Base-by-base conservation (phyloP, 371 early-diverging fungal genomes). In the Rhizopus stolonifer region DNA sequence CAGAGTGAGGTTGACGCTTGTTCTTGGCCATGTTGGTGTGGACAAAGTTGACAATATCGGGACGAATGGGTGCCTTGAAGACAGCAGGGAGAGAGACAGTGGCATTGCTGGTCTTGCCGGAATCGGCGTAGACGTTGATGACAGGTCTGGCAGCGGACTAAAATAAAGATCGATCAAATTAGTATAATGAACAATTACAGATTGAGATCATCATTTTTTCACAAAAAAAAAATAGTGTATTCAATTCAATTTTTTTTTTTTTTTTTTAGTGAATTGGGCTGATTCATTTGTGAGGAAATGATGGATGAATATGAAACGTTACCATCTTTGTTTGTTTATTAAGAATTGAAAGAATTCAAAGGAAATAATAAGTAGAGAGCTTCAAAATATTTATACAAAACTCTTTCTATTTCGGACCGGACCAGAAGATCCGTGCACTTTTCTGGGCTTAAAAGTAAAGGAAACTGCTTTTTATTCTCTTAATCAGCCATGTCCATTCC, bases 1-100 rank as follows among this genome's bases (percentile, higher is more conserved):
- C 99, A 61, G 99, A 89, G 83, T 99, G 99, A 57, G 99, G 89
- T 86, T 99, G 99, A 75, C 99, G 94, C 81, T 88, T 92, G 93
- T 99, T 99, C 92, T 97, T 96, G 86, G 89, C 90, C 80, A 99
- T 88, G 86, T 92, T 91, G 79, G 93, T 95, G 90, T 98, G 95
- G 65, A 96, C 97, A 69, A 89, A 87, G 81, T 89, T 83, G 60
- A 99, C 96, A 62, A 99, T 87, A 72, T 99, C 99, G 58, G 96
- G 88, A 79, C 99, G 93, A 80, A 99, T 94, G 60, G 98, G 96
- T 46, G 97, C 91, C 71, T 86, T 90, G 89, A 99, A 98, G 67
- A 99, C 98, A 58, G 92, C 91, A 55, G 99, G 99, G 52, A 97
- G 86, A 56, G 89, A 77, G 52, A 92, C 86, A 59, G 93, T 91